Conservation (phyloP, 2,329 filamentous ascomycete species). For the Fusarium nygamai region DNA sequence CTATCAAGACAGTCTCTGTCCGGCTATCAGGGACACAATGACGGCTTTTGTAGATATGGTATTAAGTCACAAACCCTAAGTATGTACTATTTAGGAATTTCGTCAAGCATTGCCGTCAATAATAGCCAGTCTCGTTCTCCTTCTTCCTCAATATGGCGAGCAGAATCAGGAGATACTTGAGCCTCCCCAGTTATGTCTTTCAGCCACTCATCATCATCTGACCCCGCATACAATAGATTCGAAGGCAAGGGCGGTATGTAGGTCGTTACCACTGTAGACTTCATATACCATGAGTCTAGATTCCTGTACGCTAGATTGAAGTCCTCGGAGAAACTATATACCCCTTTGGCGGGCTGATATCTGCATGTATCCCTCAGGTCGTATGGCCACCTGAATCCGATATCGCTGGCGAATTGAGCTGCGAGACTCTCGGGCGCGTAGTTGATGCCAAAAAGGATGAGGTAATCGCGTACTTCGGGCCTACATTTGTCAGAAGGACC, state of each 20-base stretch:
- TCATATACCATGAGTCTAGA: neutral
- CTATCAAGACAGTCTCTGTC: neutral
- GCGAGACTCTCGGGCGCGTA: neutral
- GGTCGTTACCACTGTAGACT: neutral
- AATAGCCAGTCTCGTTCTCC: neutral
- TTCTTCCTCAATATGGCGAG: neutral
- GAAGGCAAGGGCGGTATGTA: neutral
- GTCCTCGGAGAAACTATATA: neutral
- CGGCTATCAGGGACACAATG: neutral
- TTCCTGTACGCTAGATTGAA: neutral
- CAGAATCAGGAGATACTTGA: neutral
- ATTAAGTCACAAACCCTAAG: neutral
- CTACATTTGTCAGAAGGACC: neutral
- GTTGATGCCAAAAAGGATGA: neutral
- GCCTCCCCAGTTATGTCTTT: rapidly evolving
- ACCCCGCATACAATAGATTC: rapidly evolving
- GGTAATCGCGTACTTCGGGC: neutral
- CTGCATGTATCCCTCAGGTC: neutral
- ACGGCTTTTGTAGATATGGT: rapidly evolving
- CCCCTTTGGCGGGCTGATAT: neutral
- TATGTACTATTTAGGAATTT: neutral
- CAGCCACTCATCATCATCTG: neutral
- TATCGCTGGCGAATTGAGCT: neutral
- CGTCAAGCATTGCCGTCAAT: neutral
- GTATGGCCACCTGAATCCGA: neutral